Percentiles rank a stretch among this genome's conserved stretches.
These are phyloP conservation scores for Coniosporium apollinis DNA, from an alignment of 495 filamentous ascomycete species.

Conservation along the genomic window DNA sequence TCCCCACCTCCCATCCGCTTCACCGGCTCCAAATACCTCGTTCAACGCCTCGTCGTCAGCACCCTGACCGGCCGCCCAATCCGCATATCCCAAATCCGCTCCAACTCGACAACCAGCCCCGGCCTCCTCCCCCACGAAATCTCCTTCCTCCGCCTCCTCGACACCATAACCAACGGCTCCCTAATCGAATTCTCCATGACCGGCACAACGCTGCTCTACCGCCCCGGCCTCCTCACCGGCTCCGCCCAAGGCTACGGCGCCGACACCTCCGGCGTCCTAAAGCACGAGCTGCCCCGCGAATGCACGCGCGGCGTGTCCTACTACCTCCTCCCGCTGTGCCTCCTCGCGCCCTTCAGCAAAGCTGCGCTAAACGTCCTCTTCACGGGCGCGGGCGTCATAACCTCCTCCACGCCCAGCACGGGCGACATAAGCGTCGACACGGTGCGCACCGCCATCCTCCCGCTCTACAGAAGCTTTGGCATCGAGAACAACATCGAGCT, in stretches of 20 bases:
- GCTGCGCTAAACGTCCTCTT: slow-evolving; percentile 73
- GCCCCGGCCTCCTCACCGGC: slow-evolving; percentile 81
- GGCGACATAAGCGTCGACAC: slow-evolving; percentile 85
- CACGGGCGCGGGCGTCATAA: slow-evolving; percentile 85
- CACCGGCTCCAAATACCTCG: slow-evolving; percentile 65
- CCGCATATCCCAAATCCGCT: slow-evolving; percentile 84
- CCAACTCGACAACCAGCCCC: slow-evolving; percentile 63
- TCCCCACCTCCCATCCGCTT: slow-evolving; percentile 41
- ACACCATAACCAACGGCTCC: slow-evolving; percentile 88
- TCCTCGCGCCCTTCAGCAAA: slow-evolving; percentile 89
- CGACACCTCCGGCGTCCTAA: slow-evolving; percentile 49
- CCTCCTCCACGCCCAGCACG: slow-evolving; percentile 47
- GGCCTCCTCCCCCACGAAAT: slow-evolving; percentile 86
- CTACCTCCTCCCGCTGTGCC: slow-evolving; percentile 74
- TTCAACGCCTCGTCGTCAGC: slow-evolving; percentile 71
- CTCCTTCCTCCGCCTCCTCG: slow-evolving; percentile 87
- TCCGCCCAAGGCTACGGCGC: slow-evolving; percentile 49
- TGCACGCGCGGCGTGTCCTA: slow-evolving; percentile 76
- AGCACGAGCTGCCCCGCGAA: slow-evolving; percentile 56
- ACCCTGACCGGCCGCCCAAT: slow-evolving; percentile 81
- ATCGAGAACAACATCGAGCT: slow-evolving; percentile 79
- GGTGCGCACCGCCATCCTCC: slow-evolving; percentile 82
- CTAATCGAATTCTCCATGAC: slow-evolving; percentile 88
- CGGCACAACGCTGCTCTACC: slow-evolving; percentile 79
- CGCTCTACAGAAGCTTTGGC: slow-evolving; percentile 76